A percentile compares a stretch with the other conserved stretches of the same genome.
phyloP scores from a whole-genome alignment of 768 basidiomycete genomes.

The Amanita fuliginea region DNA sequence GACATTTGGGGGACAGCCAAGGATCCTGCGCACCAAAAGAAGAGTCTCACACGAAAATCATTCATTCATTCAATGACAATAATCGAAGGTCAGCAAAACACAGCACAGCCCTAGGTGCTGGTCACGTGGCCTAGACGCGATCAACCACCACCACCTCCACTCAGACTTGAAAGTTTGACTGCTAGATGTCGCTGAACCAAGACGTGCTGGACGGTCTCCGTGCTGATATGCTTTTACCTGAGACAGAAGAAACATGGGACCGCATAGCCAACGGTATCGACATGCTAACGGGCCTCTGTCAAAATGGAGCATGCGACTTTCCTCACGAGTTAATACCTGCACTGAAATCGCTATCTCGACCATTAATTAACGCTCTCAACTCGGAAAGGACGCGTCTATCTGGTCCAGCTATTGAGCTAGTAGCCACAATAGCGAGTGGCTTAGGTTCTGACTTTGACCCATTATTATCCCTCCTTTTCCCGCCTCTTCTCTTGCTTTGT shows the following conservation, averaged over 20 bases:
- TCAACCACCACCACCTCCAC: no score
- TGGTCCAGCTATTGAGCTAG: constrained; percentile 50
- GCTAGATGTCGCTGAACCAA: constrained; percentile 6
- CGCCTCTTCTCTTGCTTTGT: constrained; percentile 55
- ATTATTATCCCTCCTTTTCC: constrained; percentile 56
- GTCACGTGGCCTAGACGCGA: no score
- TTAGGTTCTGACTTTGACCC: constrained; percentile 57
- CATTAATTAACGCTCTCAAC: constrained; percentile 46
- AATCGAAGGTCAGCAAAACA: no score
- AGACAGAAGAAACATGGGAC: constrained; percentile 80
- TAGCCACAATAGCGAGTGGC: constrained; percentile 40
- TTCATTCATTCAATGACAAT: no score
- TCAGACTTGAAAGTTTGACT: no score
- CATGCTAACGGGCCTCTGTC: constrained; percentile 35
- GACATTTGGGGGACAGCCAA: no score
- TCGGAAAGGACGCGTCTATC: constrained; percentile 72
- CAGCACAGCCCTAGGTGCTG: no score
- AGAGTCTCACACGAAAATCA: no score
- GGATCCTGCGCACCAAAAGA: no score
- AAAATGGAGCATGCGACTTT: constrained; percentile 40
- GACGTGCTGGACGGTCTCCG: constrained; percentile 31
- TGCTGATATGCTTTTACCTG: constrained; percentile 30
- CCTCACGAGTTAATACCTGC: constrained; percentile 37
- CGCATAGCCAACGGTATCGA: constrained; percentile 40
- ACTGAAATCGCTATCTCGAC: constrained; percentile 40